Evolutionary conservation across 2,329 filamentous ascomycete species (phyloP).

Genomic region (Penicillium paneum): DNA sequence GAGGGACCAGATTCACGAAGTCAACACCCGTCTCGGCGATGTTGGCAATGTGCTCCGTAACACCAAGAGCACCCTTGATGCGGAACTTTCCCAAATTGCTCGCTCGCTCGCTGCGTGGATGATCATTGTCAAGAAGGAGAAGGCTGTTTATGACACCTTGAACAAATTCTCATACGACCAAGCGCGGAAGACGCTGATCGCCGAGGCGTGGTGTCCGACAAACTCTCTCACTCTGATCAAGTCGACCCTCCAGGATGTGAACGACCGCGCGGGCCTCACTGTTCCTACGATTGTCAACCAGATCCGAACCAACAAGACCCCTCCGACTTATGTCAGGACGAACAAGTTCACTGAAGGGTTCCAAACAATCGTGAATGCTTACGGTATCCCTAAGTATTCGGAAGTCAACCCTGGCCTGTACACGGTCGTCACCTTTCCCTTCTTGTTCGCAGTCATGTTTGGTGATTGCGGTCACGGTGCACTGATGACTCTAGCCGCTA

Average conservation of each 20-base stretch:
- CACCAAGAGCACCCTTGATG: conserved; percentile 90
- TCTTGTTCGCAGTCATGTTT: conserved; percentile 99
- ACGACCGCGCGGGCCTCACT: conserved; percentile 90
- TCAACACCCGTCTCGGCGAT: conserved; percentile 89
- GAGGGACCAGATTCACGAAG: conserved; percentile 93
- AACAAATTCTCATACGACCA: conserved; percentile 97
- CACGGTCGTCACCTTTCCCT: conserved; percentile 97
- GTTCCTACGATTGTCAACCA: conserved; percentile 98
- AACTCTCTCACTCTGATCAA: conserved; percentile 87
- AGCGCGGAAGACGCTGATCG: conserved; percentile 91
- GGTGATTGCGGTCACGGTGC: conserved; percentile 92
- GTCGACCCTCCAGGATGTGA: conserved; percentile 92
- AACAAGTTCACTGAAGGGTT: conserved; percentile 98
- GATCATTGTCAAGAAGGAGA: conserved; percentile 96
- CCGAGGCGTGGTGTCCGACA: conserved; percentile 95
- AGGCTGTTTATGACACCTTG: conserved; percentile 91
- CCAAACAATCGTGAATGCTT: conserved; percentile 98
- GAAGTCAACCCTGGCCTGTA: conserved; percentile 96
- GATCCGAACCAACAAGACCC: conserved; percentile 94
- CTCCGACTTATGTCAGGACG: conserved; percentile 94
- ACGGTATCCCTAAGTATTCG: conserved; percentile 94
- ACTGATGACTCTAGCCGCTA: conserved; percentile 79
- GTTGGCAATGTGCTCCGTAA: conserved; percentile 89
- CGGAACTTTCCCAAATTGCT: conserved; percentile 89
- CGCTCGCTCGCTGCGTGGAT: conserved; percentile 94